phyloP scores from a whole-genome alignment of 371 early-diverging fungal genomes.

The Fennellomyces sp. region DNA sequence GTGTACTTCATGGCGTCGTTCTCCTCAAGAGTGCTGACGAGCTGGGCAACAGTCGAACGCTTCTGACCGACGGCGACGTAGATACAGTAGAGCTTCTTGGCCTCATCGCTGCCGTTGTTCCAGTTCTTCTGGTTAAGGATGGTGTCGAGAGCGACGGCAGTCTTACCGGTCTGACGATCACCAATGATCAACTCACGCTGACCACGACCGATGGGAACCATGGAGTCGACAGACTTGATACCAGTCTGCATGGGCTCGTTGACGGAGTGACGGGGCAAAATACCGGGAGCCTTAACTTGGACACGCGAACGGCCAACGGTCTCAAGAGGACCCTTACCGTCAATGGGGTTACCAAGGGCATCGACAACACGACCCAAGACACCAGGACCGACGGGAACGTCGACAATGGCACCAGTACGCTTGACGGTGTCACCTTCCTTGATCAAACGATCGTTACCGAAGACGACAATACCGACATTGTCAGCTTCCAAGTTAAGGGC shows the following conservation, averaged over 20 bases:
- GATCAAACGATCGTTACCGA: slow-evolving; percentile 95
- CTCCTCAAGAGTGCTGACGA: slow-evolving; percentile 94
- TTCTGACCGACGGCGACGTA: slow-evolving; percentile 98
- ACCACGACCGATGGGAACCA: slow-evolving; percentile 98
- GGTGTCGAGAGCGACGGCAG: slow-evolving; percentile 94
- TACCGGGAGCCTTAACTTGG: slow-evolving; percentile 97
- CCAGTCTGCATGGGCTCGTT: slow-evolving; percentile 98
- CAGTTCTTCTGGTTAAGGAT: slow-evolving; percentile 97
- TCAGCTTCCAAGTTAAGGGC: slow-evolving; percentile 97
- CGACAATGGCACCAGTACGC: slow-evolving; percentile 96
- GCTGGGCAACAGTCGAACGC: slow-evolving; percentile 96
- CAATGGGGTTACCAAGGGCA: slow-evolving; percentile 96
- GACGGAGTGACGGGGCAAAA: slow-evolving; percentile 96
- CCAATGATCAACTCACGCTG: slow-evolving; percentile 99
- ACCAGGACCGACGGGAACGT: slow-evolving; percentile 91
- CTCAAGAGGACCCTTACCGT: slow-evolving; percentile 93
- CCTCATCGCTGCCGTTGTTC: slow-evolving; percentile 72
- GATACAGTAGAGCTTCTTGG: slow-evolving; percentile 84
- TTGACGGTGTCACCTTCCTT: slow-evolving; percentile 95
- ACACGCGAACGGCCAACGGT: slow-evolving; percentile 83
- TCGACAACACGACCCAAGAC: slow-evolving; percentile 96
- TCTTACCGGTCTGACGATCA: slow-evolving; percentile 98
- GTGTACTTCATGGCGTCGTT: slow-evolving; percentile 84
- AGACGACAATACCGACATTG: slow-evolving; percentile 98
- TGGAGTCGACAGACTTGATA: slow-evolving; percentile 97